Base-by-base conservation (phyloP, 805 yeast species). In the Kodamaea nitidulidarum region DNA sequence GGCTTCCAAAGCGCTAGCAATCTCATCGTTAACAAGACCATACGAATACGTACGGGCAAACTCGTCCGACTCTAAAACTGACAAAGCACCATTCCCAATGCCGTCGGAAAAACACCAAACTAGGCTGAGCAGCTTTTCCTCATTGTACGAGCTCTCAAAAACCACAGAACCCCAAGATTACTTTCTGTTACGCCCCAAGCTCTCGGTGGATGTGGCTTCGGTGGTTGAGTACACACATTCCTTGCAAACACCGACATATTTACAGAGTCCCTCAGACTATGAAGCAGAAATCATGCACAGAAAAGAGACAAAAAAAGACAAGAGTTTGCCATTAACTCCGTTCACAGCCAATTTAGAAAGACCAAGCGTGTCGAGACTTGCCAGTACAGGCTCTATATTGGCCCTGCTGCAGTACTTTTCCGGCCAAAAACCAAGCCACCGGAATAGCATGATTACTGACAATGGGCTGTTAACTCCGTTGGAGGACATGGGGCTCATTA, bases 111-210 rank as follows among this genome's bases (percentile, higher is more conserved):
- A 7, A 4, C 21, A 9, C 21, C 20, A 7, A 9, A 16, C 21
- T 12, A 15, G 31, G n/a, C 32, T 30, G 32, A 30, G 21, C 21
- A 30, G 32, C 15, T 10, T 30, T 4, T 30, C 32, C 14, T 30
- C 32, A 17, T 16, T 30, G 4, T 17, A 16, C 12, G 32, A 30
- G 12, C 15, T 16, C 21, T 11, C 32, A 11, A 30, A 11, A 15
- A 15, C 8, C 8, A 16, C 31, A 25, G 28, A 14, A 12, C 38
- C 31, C 21, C 43, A 45, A 15, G 48, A 45, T 31, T 45, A 45
- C 40, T 45, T 45, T 27, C 38, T 40, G 34, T 36, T 36, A 35
- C 36, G 37, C 21, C 45, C 48, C 18, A 42, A 42, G 32, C 36
- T 45, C 22, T 34, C 41, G 12, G 43, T 45, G 9, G 38, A 35